A percentile compares a stretch with the other conserved stretches of the same genome.
phyloP scores from a whole-genome alignment of 1,284 basidiomycete genomes.

The Mycena sp. region DNA sequence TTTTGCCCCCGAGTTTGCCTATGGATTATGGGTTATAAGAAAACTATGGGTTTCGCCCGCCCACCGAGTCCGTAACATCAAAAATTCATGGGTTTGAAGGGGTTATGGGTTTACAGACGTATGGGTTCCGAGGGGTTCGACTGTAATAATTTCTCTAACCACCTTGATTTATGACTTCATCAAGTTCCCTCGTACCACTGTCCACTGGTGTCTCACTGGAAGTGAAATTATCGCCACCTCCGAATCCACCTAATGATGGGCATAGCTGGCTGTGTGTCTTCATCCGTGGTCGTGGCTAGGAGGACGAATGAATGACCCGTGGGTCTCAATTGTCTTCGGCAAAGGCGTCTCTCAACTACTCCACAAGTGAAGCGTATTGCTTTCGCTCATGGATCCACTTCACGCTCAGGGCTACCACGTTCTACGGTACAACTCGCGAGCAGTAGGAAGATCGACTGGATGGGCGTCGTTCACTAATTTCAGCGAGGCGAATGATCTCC shows the following conservation, averaged over 20 bases:
- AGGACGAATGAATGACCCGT: conserved; percentile 79
- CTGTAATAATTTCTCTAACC: no score
- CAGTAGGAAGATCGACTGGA: conserved; percentile 76
- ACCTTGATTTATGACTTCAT: no score
- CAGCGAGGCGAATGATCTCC: conserved; percentile 72
- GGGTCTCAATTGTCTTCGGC: conserved; percentile 41
- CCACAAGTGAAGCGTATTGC: conserved; percentile 45
- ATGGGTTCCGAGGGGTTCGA: no score
- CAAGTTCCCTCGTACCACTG: conserved; percentile 19
- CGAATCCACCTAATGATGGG: background rate
- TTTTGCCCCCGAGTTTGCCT: no score
- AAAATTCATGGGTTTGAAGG: no score
- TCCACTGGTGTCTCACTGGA: conserved; percentile 29
- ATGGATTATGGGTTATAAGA: no score
- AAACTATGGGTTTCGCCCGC: no score
- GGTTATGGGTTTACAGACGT: no score
- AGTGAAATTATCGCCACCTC: conserved; percentile 23
- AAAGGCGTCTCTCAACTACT: background rate
- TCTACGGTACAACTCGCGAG: conserved; percentile 78
- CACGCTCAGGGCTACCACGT: conserved; percentile 61
- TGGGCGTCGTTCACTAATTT: conserved; percentile 75
- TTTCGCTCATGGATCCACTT: conserved; percentile 48
- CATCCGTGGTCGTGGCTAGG: conserved; percentile 87
- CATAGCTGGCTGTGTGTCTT: conserved; percentile 68
- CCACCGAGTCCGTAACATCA: no score